These are phyloP conservation scores for Phalaenopsis equestris DNA, from an alignment of 106 monocot genomes.

Conservation along the genomic window DNA sequence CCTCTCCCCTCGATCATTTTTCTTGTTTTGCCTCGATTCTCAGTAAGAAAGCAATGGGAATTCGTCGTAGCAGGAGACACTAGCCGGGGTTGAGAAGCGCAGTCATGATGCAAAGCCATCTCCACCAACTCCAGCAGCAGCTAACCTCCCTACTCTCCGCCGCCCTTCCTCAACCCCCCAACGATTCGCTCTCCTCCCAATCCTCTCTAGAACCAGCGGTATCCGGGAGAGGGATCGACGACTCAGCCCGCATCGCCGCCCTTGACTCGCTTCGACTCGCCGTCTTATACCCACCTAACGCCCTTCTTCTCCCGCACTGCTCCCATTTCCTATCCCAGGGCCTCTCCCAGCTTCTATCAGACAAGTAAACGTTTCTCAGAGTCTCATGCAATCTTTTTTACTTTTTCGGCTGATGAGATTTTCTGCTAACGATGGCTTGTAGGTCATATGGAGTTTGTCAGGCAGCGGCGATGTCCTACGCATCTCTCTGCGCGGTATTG, in stretches of 20 bases:
- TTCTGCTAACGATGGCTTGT: slow-evolving; percentile 10
- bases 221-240: slow-evolving; percentile 21
- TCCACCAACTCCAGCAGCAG: slow-evolving; percentile 70
- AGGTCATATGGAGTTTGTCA: slow-evolving; percentile 70
- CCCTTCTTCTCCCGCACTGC: slow-evolving; percentile 54
- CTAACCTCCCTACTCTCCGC: slow-evolving; percentile 65
- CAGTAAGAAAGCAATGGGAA: no score
- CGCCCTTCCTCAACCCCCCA: slow-evolving; percentile 26
- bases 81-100: background rate
- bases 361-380: slow-evolving; percentile 39
- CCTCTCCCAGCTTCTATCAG: slow-evolving; percentile 73
- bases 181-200: slow-evolving; percentile 4
- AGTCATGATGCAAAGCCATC: slow-evolving; percentile 43
- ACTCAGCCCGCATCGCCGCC: slow-evolving; percentile 50
- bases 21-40: no score
- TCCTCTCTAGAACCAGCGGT: slow-evolving; percentile 13
- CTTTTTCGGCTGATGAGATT: background rate
- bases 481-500: slow-evolving; percentile 51
- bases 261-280: slow-evolving; percentile 63
- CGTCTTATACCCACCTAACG: slow-evolving; percentile 62
- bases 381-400: background rate
- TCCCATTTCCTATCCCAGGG: slow-evolving; percentile 69
- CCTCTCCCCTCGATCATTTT: no score
- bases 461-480: slow-evolving; percentile 66
- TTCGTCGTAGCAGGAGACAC: no score